A percentile compares a stretch with the other conserved stretches of the same genome.
phyloP scores from a whole-genome alignment of 164 flowering plant species.

The Piper betle region DNA sequence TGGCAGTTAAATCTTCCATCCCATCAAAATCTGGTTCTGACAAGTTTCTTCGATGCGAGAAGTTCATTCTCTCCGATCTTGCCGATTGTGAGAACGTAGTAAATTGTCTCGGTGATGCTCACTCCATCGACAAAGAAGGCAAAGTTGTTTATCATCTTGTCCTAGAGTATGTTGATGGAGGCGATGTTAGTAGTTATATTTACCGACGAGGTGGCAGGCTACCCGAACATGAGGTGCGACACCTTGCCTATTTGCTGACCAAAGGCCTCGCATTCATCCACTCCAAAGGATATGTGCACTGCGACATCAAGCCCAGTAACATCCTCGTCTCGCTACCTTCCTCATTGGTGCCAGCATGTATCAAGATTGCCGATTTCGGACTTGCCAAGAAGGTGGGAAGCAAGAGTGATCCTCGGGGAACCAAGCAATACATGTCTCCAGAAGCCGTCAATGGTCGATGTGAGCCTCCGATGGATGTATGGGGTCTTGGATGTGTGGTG shows the following conservation, averaged over 20 bases:
- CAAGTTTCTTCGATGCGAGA: constrained; percentile 30
- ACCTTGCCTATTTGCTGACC: constrained; percentile 28
- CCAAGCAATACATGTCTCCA: constrained; percentile 75
- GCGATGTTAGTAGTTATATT: constrained; percentile 31
- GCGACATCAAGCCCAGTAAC: constrained; percentile 66
- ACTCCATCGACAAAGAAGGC: constrained; percentile 27
- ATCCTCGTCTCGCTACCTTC: constrained; percentile 23
- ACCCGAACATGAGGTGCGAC: constrained; percentile 29
- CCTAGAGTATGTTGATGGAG: constrained; percentile 48
- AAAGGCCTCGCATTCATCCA: constrained; percentile 37
- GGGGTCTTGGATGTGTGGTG: constrained; percentile 80
- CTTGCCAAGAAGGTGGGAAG: constrained; percentile 36
- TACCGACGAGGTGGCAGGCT: constrained; percentile 21
- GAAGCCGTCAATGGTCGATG: constrained; percentile 36
- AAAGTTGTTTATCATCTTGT: constrained; percentile 37
- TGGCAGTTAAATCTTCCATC: too few relatives aligned
- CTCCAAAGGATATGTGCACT: constrained; percentile 53
- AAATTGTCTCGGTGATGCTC: constrained; percentile 30
- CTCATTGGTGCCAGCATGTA: neutral
- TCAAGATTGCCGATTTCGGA: constrained; percentile 77
- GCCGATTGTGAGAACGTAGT: constrained; percentile 27
- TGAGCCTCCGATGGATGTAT: constrained; percentile 54
- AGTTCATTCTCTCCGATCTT: constrained; percentile 19
- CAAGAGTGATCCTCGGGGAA: constrained; percentile 41
- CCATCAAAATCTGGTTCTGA: too few relatives aligned